These are phyloP conservation scores for Septoria petroselini DNA, from an alignment of 2,329 filamentous ascomycete genomes.

Conservation along the genomic window DNA sequence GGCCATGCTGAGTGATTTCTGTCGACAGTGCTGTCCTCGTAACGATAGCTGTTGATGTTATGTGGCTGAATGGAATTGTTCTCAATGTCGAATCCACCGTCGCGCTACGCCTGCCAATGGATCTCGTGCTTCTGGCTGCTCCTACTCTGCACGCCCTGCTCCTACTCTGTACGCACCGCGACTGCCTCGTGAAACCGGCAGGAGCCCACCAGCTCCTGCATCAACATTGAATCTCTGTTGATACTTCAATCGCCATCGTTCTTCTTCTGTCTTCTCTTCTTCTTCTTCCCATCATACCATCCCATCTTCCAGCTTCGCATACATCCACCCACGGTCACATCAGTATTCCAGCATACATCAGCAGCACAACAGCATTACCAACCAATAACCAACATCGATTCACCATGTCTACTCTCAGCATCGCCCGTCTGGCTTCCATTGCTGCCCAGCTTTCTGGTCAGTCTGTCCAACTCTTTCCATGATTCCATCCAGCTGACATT, in stretches of 20 bases:
- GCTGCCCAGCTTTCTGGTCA: not conserved
- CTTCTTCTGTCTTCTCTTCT: constrained; percentile 1
- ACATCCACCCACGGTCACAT: not conserved
- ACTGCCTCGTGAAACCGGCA: too few relatives aligned
- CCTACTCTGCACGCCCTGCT: too few relatives aligned
- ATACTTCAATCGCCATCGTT: not conserved
- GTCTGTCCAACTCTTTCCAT: too few relatives aligned
- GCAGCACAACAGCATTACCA: not conserved
- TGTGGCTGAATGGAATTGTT: too few relatives aligned
- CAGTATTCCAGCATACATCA: constrained; percentile 5
- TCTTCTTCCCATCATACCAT: constrained; percentile 1
- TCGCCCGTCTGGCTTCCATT: not conserved
- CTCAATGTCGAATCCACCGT: too few relatives aligned
- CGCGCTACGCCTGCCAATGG: too few relatives aligned
- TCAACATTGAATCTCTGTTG: too few relatives aligned
- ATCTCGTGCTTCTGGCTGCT: too few relatives aligned
- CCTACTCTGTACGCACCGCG: too few relatives aligned
- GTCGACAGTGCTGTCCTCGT: too few relatives aligned
- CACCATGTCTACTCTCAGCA: not conserved
- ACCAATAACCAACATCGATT: not conserved
- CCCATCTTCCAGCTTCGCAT: constrained; percentile 1
- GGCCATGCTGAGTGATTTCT: too few relatives aligned
- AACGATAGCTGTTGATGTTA: too few relatives aligned
- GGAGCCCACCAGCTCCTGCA: not conserved
- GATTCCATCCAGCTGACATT: not conserved